Conservation (phyloP, 164 flowering plant species). For the Kalanchoe fedtschenkoi region DNA sequence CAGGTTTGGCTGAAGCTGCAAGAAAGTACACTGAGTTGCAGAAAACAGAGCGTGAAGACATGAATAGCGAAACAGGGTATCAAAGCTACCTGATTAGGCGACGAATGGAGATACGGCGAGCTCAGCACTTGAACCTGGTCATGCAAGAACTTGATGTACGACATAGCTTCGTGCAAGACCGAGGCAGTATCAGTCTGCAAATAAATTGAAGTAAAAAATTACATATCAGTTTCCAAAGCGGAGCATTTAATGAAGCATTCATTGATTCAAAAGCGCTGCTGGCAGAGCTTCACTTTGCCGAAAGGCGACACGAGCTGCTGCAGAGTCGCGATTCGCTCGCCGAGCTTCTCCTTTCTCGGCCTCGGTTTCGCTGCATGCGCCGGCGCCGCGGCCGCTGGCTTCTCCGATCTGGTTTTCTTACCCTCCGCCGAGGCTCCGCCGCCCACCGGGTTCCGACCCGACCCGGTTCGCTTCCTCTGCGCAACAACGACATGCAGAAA, state of each 20-base stretch:
- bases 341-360: constrained; percentile 56
- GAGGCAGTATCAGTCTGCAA: constrained; percentile 90
- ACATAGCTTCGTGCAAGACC: constrained; percentile 86
- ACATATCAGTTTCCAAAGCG: neutral
- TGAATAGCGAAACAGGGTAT: constrained; percentile 3
- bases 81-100: constrained; percentile 11
- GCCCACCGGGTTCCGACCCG: constrained; percentile 10
- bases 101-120: constrained; percentile 50
- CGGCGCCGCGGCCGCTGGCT: constrained; percentile 10
- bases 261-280: neutral
- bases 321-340: constrained; percentile 69
- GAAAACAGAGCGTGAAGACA: too few relatives aligned
- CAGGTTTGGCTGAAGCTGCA: too few relatives aligned
- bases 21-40: too few relatives aligned
- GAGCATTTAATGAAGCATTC: neutral
- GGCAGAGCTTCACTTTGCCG: constrained; percentile 50
- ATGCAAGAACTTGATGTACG: constrained; percentile 79
- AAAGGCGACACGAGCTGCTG: constrained; percentile 87
- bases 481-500: neutral
- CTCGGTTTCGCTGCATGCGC: constrained; percentile 20
- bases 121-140: constrained; percentile 75
- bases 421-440: constrained; percentile 13
- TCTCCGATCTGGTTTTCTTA: constrained; percentile 32
- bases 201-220: too few relatives aligned
- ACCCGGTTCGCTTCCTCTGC: constrained; percentile 31